Conservation (phyloP, 2,329 filamentous ascomycete genomes). For the Dactylellina haptotyla region DNA sequence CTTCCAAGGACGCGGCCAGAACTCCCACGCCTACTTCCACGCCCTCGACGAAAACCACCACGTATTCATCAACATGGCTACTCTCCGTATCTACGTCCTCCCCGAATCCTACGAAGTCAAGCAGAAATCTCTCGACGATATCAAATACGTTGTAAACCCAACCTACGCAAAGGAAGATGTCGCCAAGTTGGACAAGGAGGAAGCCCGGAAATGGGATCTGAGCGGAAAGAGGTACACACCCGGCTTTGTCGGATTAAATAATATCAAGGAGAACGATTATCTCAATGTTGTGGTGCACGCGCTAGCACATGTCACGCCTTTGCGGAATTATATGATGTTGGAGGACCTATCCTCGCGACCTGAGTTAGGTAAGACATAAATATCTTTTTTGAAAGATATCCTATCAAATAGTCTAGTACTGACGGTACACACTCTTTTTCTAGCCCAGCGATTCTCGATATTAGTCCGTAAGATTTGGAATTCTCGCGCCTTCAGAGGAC, state of each 20-base stretch:
- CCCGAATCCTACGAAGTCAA: constrained; percentile 97
- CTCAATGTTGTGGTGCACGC: constrained; percentile 94
- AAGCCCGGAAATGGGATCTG: constrained; percentile 75
- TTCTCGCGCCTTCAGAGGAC: constrained; percentile 90
- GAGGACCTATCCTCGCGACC: constrained; percentile 78
- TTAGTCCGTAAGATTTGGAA: constrained; percentile 98
- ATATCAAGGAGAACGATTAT: constrained; percentile 99
- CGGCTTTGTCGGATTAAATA: constrained; percentile 98
- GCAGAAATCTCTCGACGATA: constrained; percentile 93
- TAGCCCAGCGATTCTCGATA: constrained; percentile 77
- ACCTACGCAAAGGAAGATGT: constrained; percentile 84
- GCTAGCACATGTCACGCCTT: constrained; percentile 84
- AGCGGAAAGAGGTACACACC: constrained; percentile 86
- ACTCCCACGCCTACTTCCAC: constrained; percentile 97
- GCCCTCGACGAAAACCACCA: constrained; percentile 94
- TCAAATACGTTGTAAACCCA: constrained; percentile 97
- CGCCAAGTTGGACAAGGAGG: constrained; percentile 75
- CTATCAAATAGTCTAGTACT: not conserved
- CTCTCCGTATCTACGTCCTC: constrained; percentile 87
- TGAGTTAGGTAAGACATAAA: constrained; percentile 75
- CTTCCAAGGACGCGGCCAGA: constrained; percentile 90
- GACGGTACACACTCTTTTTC: not conserved
- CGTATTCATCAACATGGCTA: constrained; percentile 97
- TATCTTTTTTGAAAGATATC: too few species aligned
- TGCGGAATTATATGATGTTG: constrained; percentile 91